A percentile compares a stretch with the other conserved stretches of the same genome.
Evolutionary conservation across 2,329 filamentous ascomycete species (phyloP).

Genomic region (Fusarium zealandicum): DNA sequence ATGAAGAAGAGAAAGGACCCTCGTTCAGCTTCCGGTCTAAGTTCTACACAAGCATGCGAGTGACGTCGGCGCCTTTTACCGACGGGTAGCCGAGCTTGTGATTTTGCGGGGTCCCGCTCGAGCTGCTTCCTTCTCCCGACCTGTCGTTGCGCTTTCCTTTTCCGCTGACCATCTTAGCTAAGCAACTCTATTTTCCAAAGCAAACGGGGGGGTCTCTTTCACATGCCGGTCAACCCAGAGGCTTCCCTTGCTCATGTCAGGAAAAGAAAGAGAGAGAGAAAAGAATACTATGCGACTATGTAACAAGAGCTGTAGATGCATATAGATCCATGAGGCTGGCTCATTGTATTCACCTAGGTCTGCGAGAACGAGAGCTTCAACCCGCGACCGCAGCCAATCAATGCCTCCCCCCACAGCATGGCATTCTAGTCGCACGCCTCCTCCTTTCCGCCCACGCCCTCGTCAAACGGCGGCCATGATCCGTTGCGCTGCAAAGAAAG

Average conservation of each 20-base stretch:
- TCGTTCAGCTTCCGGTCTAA: constrained; percentile 12
- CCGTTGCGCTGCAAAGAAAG: constrained; percentile 11
- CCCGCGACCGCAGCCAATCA: constrained; percentile 9
- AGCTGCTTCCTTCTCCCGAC: neutral
- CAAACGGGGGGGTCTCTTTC: neutral
- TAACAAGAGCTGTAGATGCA: too few species aligned
- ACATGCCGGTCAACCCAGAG: neutral
- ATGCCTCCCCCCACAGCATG: constrained; percentile 14
- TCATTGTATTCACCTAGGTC: too few species aligned
- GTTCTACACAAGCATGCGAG: neutral
- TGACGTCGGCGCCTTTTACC: constrained; percentile 50
- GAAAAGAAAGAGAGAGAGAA: too few species aligned
- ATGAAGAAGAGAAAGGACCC: neutral
- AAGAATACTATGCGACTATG: too few species aligned
- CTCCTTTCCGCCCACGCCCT: constrained; percentile 12
- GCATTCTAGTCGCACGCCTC: neutral
- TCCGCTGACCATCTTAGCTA: constrained; percentile 13
- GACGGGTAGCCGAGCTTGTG: constrained; percentile 64
- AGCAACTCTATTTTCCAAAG: constrained; percentile 8
- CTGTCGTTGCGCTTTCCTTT: neutral
- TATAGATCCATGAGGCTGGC: too few species aligned
- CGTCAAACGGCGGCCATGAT: constrained; percentile 20
- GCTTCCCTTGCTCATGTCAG: too few species aligned
- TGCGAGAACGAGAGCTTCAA: neutral
- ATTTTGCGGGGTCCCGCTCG: constrained; percentile 58